These are phyloP conservation scores for Rubus parviflorus DNA, from an alignment of 306 rosid species.

Conservation along the genomic window DNA sequence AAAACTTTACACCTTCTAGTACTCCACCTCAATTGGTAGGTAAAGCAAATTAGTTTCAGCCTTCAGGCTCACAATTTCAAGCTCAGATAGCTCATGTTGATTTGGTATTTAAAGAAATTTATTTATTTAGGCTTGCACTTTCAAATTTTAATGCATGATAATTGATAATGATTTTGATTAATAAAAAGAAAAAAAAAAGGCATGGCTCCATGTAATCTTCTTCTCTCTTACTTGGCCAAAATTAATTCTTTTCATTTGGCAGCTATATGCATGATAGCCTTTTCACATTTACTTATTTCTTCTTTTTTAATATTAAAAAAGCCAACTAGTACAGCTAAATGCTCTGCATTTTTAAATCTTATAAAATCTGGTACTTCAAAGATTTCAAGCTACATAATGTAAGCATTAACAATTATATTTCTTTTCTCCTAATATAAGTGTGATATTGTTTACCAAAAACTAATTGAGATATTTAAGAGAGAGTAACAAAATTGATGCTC, in stretches of 20 bases:
- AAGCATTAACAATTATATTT: background rate
- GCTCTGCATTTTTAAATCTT: constrained; percentile 2
- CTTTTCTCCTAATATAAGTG: background rate
- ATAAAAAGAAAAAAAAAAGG: background rate
- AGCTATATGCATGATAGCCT: background rate
- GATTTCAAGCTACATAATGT: background rate
- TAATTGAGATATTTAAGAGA: background rate
- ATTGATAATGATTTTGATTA: background rate
- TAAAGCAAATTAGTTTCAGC: background rate
- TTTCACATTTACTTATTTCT: background rate
- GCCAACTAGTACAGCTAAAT: background rate
- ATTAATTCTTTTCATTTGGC: constrained; percentile 5
- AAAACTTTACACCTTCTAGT: background rate
- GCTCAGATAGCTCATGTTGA: background rate
- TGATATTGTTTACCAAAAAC: background rate
- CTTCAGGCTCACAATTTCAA: background rate
- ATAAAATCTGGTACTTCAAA: background rate
- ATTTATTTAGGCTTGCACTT: background rate
- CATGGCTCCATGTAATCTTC: background rate
- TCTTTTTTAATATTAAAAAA: background rate
- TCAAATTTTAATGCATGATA: background rate
- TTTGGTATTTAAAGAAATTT: background rate
- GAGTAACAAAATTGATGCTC: background rate
- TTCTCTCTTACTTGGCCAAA: background rate
- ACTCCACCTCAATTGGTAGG: background rate